phyloP scores from a whole-genome alignment of 257 asterid genomes.

The Anisodus tanguticus region DNA sequence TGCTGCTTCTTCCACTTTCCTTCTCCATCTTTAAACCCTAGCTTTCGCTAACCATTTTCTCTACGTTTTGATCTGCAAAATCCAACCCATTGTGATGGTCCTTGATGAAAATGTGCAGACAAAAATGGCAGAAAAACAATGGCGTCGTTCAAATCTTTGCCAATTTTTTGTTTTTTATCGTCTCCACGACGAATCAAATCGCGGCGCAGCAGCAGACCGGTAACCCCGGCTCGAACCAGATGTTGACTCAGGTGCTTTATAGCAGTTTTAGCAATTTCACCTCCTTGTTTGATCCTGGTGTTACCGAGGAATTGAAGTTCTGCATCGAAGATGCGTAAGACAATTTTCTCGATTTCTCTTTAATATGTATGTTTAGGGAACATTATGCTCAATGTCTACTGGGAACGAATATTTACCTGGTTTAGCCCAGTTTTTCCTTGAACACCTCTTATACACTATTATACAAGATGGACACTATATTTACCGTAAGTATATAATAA shows the following conservation, averaged over 20 bases:
- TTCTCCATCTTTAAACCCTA: background rate
- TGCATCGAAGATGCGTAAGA: slow-evolving; percentile 78
- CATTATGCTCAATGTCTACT: too few species aligned
- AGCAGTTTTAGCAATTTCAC: slow-evolving; percentile 68
- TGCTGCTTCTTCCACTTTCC: slow-evolving; percentile 23
- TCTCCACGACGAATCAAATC: background rate
- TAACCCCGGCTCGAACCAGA: slow-evolving; percentile 50
- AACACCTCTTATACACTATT: too few species aligned
- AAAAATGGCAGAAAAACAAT: slow-evolving; percentile 27
- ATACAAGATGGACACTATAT: too few species aligned
- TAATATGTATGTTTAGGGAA: background rate
- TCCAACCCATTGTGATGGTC: background rate
- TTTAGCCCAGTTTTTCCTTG: too few species aligned
- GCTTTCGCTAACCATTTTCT: background rate
- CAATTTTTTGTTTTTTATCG: background rate
- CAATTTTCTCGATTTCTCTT: background rate
- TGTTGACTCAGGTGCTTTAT: slow-evolving; percentile 56
- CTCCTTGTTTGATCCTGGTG: slow-evolving; percentile 53
- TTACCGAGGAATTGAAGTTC: slow-evolving; percentile 51
- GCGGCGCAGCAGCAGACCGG: slow-evolving; percentile 5
- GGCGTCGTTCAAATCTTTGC: background rate
- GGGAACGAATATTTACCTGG: too few species aligned
- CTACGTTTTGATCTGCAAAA: background rate
- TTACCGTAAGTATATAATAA: too few species aligned
- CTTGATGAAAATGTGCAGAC: slow-evolving; percentile 30